Base-by-base conservation (phyloP, 352 stramenopile genomes). In the Phytopythium montanum region DNA sequence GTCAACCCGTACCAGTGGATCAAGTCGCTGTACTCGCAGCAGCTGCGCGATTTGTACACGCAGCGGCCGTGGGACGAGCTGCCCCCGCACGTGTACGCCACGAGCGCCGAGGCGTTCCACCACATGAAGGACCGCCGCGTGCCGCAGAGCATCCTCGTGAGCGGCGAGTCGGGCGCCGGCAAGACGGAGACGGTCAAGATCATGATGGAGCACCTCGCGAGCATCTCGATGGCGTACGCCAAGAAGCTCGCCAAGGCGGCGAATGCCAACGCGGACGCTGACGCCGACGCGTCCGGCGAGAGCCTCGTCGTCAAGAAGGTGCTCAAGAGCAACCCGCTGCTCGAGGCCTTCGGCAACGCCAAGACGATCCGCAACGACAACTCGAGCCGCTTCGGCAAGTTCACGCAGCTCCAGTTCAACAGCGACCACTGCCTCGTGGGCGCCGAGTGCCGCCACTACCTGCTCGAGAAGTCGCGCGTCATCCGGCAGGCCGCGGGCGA, bases 121-220 rank as follows among this genome's bases (percentile, higher is more conserved):
- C 79, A 91, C 63, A 92, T 95, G 86, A 85, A 86, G 60, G 65
- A 81, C 58, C 81, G 80, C 65, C 65, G 69, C 18, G 79, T 78
- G 14, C 81, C 81, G 29, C 84, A 93, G 65, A 90, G 79, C 63
- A 97, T 98, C 66, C 68, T 98, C 25, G 92, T 98, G 8, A 97
- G 87, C 45, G 95, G 95, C 25, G 95, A 98, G 76, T 92, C 73
- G 44, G 94, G 95, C 44, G 94, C 95, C 5, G 94, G 95, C 33
- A 98, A 98, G 70, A 98, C 94, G 0, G 93, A 98, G 59, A 98
- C 93, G 5, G 96, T 97, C 18, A 98, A 98, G 71, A 98, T 98
- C 72, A 91, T 98, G 69, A 98, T 99, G 95, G 75, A 96, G 60
- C 97, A 98, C 67, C 76, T 99, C 29, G 86, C 86, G 26, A 91